phyloP scores from a whole-genome alignment of 306 rosid genomes.

The Glycine tomentella region DNA sequence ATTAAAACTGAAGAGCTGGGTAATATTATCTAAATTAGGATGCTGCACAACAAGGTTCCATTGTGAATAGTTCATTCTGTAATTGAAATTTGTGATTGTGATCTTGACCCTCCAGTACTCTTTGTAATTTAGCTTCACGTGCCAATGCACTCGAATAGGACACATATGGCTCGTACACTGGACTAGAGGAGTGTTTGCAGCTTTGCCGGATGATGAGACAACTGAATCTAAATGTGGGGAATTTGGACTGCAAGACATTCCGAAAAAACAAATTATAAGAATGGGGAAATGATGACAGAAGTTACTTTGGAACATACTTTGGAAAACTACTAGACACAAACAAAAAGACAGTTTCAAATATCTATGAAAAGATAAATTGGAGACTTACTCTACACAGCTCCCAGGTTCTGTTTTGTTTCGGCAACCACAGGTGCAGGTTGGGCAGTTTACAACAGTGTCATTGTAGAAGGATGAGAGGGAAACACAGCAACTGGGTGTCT shows the following conservation, averaged over 20 bases:
- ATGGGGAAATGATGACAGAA: conserved; percentile 17
- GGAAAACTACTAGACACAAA: background rate
- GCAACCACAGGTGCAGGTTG: conserved; percentile 97
- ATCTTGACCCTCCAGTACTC: conserved; percentile 98
- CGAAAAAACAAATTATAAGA: conserved; percentile 26
- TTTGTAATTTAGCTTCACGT: conserved; percentile 95
- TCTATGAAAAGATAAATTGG: conserved; percentile 18
- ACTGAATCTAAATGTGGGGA: conserved; percentile 81
- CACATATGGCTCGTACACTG: conserved; percentile 98
- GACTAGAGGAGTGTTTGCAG: conserved; percentile 68
- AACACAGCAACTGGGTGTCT: conserved; percentile 98
- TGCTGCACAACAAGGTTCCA: conserved; percentile 99
- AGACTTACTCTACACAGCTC: conserved; percentile 84
- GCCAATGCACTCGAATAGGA: conserved; percentile 98
- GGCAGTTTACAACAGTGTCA: conserved; percentile 89
- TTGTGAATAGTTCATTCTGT: conserved; percentile 88
- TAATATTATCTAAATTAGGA: conserved; percentile 90
- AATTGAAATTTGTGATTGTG: conserved; percentile 93
- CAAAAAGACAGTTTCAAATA: conserved; percentile 15
- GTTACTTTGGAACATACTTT: conserved; percentile 12
- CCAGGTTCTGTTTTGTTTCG: conserved; percentile 71
- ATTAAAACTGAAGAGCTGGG: conserved; percentile 86
- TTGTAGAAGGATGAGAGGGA: conserved; percentile 97
- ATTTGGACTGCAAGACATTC: conserved; percentile 61
- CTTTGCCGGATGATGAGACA: conserved; percentile 65